Evolutionary conservation across 345 rosid species (phyloP).

Genomic region (Sisymbrium altissimum): DNA sequence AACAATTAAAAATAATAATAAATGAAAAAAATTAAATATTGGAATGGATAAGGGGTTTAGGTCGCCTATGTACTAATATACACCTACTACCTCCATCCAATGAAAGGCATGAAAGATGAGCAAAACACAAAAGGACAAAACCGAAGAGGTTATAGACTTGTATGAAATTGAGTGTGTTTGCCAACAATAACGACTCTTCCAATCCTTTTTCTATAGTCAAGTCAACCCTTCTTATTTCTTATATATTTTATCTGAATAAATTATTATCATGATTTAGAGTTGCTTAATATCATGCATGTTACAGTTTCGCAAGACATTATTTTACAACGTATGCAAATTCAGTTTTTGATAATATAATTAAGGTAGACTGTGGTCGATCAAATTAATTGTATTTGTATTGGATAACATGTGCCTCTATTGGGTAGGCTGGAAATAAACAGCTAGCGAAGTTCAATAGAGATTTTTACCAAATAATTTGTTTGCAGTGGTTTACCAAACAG

Average conservation of each 20-base stretch:
- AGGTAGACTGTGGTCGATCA: too few relatives aligned
- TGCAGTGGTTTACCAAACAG: neutral
- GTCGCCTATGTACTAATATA: neutral
- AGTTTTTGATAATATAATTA: too few relatives aligned
- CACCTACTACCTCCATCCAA: neutral
- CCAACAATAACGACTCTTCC: neutral
- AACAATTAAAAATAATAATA: neutral
- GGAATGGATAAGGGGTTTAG: neutral
- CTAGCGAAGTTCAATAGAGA: neutral
- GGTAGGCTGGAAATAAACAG: neutral
- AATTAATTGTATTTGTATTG: too few relatives aligned
- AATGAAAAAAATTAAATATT: neutral
- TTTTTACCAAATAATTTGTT: neutral
- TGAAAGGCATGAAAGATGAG: constrained; percentile 4
- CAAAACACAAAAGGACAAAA: neutral
- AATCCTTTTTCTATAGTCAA: neutral
- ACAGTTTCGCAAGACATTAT: neutral
- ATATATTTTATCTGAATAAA: neutral
- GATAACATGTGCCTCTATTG: too few relatives aligned
- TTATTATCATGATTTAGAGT: neutral
- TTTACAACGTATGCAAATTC: too few relatives aligned
- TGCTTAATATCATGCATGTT: neutral
- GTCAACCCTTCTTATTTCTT: constrained; percentile 12
- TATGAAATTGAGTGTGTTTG: neutral
- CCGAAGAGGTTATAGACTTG: neutral